Conservation (phyloP, 371 early-diverging fungal species). For the Coemansia sp. region DNA sequence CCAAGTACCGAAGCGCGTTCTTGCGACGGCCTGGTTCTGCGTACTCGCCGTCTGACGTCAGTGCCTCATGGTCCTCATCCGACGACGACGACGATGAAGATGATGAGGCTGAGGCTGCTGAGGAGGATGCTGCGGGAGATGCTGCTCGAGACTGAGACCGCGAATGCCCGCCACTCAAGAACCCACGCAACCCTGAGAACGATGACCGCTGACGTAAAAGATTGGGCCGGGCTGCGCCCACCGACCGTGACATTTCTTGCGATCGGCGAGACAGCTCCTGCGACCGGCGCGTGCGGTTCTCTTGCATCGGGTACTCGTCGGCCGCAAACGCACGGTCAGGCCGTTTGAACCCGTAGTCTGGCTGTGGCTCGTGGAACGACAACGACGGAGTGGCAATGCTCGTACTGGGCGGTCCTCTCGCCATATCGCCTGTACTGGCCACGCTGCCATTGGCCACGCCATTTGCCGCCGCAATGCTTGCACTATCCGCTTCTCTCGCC, state of each 20-base stretch:
- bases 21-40: slow-evolving; percentile 28
- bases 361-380: slow-evolving; percentile 18
- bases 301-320: slow-evolving; percentile 41
- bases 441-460: not conserved
- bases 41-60: slow-evolving; percentile 7
- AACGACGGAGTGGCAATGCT: not conserved
- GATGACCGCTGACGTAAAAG: slow-evolving; percentile 27
- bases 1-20: slow-evolving; percentile 40
- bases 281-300: slow-evolving; percentile 36
- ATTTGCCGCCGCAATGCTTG: not conserved
- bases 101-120: slow-evolving; percentile 7
- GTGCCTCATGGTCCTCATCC: slow-evolving; percentile 5
- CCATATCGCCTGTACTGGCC: not conserved
- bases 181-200: slow-evolving; percentile 33
- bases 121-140: not conserved
- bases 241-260: slow-evolving; percentile 19
- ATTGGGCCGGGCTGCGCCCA: slow-evolving; percentile 13
- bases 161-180: slow-evolving; percentile 17
- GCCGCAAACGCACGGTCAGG: slow-evolving; percentile 45
- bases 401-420: not conserved
- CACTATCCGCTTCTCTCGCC: not conserved
- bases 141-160: slow-evolving; percentile 1
- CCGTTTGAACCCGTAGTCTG: slow-evolving; percentile 38
- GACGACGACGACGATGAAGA: slow-evolving; percentile 12
- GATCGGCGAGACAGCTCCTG: slow-evolving; percentile 22